Evolutionary conservation across 345 rosid genomes (phyloP).

Genomic region (Sonneratia caseolaris): DNA sequence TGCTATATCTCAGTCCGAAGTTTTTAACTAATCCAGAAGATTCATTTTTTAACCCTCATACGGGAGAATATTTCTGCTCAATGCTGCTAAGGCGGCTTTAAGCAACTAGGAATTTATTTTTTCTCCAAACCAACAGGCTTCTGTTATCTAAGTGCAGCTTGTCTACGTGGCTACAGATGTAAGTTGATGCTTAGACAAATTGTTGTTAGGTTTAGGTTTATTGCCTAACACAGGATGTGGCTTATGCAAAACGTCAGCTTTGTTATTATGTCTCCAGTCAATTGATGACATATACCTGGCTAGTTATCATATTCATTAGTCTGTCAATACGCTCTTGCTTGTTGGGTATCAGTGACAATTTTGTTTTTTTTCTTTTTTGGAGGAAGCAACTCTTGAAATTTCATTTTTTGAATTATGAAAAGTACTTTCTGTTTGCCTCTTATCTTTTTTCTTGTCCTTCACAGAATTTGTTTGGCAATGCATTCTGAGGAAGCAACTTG

Average conservation of each 20-base stretch:
- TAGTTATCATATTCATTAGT: neutral
- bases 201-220: neutral
- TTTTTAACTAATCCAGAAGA: neutral
- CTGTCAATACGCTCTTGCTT: too few relatives aligned
- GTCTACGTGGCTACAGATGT: too few relatives aligned
- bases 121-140: neutral
- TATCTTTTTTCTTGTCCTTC: constrained; percentile 4
- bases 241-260: neutral
- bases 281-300: neutral
- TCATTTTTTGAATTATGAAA: neutral
- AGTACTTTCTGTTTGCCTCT: neutral
- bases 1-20: neutral
- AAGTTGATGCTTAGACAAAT: neutral
- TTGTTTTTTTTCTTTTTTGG: neutral
- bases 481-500: constrained; percentile 50
- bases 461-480: constrained; percentile 94
- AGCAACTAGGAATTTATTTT: neutral
- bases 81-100: neutral
- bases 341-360: too few relatives aligned
- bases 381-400: neutral
- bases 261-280: neutral
- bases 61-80: neutral
- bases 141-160: too few relatives aligned
- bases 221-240: neutral
- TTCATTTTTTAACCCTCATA: neutral